A percentile compares a stretch with the other conserved stretches of the same genome.
These are phyloP conservation scores for Globisporangium mamillatum DNA, from an alignment of 352 stramenopile genomes.

Conservation along the genomic window DNA sequence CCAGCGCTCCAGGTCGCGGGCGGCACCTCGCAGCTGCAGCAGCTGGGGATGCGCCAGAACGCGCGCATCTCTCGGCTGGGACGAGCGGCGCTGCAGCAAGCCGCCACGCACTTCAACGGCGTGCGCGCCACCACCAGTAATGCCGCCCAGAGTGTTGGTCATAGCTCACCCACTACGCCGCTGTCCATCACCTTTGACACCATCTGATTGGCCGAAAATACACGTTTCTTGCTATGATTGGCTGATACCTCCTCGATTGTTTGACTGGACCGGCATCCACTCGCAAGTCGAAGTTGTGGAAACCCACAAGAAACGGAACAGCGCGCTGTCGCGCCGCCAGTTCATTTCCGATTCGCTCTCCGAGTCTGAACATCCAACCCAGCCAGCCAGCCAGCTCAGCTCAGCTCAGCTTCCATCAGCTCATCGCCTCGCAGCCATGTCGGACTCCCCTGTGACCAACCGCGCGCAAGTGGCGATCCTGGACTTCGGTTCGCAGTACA, in stretches of 20 bases:
- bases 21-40: constrained; percentile 32
- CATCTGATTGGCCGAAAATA: constrained; percentile 31
- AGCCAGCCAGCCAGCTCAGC: background rate
- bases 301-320: background rate
- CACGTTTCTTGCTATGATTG: constrained; percentile 11
- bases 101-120: constrained; percentile 33
- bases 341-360: constrained; percentile 13
- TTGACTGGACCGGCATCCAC: constrained; percentile 26
- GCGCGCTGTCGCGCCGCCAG: constrained; percentile 2
- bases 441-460: constrained; percentile 81
- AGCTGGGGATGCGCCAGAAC: constrained; percentile 50
- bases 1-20: constrained; percentile 37
- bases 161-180: background rate
- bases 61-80: constrained; percentile 35
- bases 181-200: constrained; percentile 12
- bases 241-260: constrained; percentile 6
- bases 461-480: constrained; percentile 98
- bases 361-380: background rate
- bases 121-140: constrained; percentile 10
- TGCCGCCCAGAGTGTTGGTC: constrained; percentile 6
- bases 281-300: constrained; percentile 18
- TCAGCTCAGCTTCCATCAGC: constrained; percentile 14
- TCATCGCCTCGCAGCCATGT: constrained; percentile 36
- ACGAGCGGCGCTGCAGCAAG: constrained; percentile 23
- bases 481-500: constrained; percentile 99